Base-by-base conservation (phyloP, 768 basidiomycete genomes). In the Suillus decipiens region DNA sequence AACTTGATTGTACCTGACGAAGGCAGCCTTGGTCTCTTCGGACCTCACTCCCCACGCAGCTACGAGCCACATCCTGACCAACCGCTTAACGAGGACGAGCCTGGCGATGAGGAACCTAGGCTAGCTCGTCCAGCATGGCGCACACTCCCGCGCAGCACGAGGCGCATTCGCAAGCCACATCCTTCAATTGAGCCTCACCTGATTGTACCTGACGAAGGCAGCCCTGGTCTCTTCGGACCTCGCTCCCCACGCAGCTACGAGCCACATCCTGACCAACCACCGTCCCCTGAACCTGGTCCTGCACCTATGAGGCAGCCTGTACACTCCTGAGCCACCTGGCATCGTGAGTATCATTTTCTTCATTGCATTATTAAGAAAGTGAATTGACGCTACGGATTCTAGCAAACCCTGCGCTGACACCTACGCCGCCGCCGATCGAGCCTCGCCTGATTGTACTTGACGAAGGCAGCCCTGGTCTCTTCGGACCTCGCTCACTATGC, bases 141-240 rank as follows among this genome's bases (percentile, higher is more conserved):
- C n/a, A n/a, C n/a, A n/a, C n/a, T n/a, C n/a, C n/a, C n/a, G n/a
- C n/a, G n/a, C n/a, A n/a, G n/a, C n/a, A n/a, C n/a, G n/a, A n/a
- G n/a, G n/a, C n/a, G n/a, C n/a, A n/a, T n/a, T n/a, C n/a, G n/a
- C n/a, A n/a, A n/a, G n/a, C n/a, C n/a, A n/a, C n/a, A n/a, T n/a
- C n/a, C n/a, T n/a, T n/a, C n/a, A n/a, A n/a, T 28, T 28, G 28
- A 3, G 3, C 28, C 28, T 22, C 85, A 83, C 19, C 75, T 90
- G 12, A 77, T 87, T 41, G 85, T 89, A 28, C 88, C 89, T 34
- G 82, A 82, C 12, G 78, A 76, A 55, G 75, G 77, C 45, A 86
- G 83, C 62, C 87, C 86, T 48, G 90, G 91, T 36, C 75, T 94
- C 64, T 94, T 93, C 70, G 92, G 92, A 37, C 90, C 92, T 47